phyloP scores from a whole-genome alignment of 306 rosid genomes.

The Cercis canadensis region DNA sequence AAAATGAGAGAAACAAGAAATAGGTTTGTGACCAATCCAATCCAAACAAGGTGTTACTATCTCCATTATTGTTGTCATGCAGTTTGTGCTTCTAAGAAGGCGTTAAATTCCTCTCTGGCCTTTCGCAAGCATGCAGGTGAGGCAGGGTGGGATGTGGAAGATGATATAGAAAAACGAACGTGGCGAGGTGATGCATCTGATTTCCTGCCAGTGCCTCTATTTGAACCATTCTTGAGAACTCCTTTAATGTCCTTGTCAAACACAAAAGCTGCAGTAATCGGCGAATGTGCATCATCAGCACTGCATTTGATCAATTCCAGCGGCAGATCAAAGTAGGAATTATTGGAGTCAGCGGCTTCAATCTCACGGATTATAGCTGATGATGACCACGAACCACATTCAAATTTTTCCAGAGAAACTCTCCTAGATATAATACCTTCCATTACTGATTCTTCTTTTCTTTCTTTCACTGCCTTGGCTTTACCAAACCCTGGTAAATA shows the following conservation, averaged over 20 bases:
- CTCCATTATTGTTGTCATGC: slow-evolving; percentile 33
- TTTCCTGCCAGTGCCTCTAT: too few relatives aligned
- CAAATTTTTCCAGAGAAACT: slow-evolving; percentile 84
- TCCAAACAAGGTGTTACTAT: too few relatives aligned
- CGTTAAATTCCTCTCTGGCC: slow-evolving; percentile 78
- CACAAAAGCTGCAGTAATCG: slow-evolving; percentile 51
- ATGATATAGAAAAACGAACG: slow-evolving; percentile 67
- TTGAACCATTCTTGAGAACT: slow-evolving; percentile 62
- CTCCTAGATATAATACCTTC: slow-evolving; percentile 59
- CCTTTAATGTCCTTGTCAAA: slow-evolving; percentile 67
- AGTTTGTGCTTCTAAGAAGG: slow-evolving; percentile 76
- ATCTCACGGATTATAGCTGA: slow-evolving; percentile 49
- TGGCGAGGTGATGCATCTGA: slow-evolving; percentile 61
- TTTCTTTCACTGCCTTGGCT: slow-evolving; percentile 55
- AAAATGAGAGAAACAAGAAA: too few relatives aligned
- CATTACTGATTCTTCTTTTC: slow-evolving; percentile 41
- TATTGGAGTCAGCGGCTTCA: slow-evolving; percentile 52
- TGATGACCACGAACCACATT: slow-evolving; percentile 96
- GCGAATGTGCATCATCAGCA: slow-evolving; percentile 58
- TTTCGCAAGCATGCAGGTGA: slow-evolving; percentile 69
- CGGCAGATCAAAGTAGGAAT: slow-evolving; percentile 80
- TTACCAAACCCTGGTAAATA: slow-evolving; percentile 73
- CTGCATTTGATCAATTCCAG: slow-evolving; percentile 63
- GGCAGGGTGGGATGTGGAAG: slow-evolving; percentile 58
- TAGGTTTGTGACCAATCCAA: too few relatives aligned